Evolutionary conservation across 2,329 filamentous ascomycete genomes (phyloP).

Genomic region (Gaeumannomyces tritici): DNA sequence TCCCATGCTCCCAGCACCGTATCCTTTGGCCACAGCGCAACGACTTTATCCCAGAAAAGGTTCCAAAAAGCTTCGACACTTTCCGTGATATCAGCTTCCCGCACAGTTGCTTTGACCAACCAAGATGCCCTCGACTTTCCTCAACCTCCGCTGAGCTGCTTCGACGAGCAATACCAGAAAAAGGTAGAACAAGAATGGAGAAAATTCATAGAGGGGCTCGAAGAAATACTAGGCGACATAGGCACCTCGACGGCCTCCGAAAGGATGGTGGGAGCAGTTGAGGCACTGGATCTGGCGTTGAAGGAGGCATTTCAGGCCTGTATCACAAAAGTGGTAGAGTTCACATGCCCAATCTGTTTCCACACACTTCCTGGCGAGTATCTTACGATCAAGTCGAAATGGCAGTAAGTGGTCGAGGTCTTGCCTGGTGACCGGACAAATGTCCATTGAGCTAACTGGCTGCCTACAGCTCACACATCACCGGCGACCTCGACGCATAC

Average conservation of each 20-base stretch:
- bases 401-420: not conserved
- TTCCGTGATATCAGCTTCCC: not conserved
- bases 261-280: not conserved
- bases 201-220: not conserved
- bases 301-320: not conserved
- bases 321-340: not conserved
- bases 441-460: too few species aligned
- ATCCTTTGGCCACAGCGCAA: not conserved
- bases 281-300: not conserved
- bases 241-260: too few species aligned
- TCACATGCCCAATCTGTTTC: not conserved
- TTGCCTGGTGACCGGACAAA: too few species aligned
- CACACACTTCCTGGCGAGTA: not conserved
- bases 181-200: not conserved
- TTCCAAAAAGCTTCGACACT: not conserved
- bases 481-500: not conserved
- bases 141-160: not conserved
- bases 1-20: too few species aligned
- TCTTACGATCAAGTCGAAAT: not conserved
- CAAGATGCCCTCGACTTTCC: not conserved
- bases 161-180: not conserved
- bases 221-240: not conserved
- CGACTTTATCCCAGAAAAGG: not conserved
- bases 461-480: not conserved
- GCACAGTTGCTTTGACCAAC: not conserved